Base-by-base conservation (phyloP, 306 rosid species). In the Datisca glomerata region DNA sequence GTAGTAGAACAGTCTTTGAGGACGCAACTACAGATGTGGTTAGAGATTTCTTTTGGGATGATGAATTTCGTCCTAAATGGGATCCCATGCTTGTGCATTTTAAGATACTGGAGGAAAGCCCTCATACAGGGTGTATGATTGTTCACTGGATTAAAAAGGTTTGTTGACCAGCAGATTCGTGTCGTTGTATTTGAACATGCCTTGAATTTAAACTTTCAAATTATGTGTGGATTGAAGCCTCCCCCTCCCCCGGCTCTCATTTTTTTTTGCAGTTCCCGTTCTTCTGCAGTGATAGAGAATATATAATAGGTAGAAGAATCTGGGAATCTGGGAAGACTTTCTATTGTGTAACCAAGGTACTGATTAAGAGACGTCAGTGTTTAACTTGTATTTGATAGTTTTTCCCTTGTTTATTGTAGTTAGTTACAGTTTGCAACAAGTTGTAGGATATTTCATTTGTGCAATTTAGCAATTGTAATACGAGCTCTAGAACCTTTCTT, bases 141-240 rank as follows among this genome's bases (percentile, higher is more conserved):
- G 72, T 78, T 64, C 98, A 84, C 73, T 91, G 98, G 98, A 80
- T 91, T 59, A 91, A 91, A 66, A 91, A 91, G 96, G 98, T 91
- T 28, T 23, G 64, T 63, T 22, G 43, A 63, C 58, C 55, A 53
- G 16, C 29, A 41, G 32, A 42, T 28, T 38, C 19, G 21, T 33
- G 32, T 20, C 49, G 43, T 25, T 55, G 25, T 18, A 8, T 8
- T 50, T 31, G 21, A 4, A 19, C 18, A 18, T 25, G 7, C 5
- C 19, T 19, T 66, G 24, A 20, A 47, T 13, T 56, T n/a, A n/a
- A n/a, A 17, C 22, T 53, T 29, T 21, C 4, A 12, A 28, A 21
- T 44, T n/a, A n/a, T 47, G 24, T 47, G 63, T 49, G 71, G 21
- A 45, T 55, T 57, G 34, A 69, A 50, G 40, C 51, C 31, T 53